Conservation (phyloP, 495 filamentous ascomycete species). For the Halenospora varia region DNA sequence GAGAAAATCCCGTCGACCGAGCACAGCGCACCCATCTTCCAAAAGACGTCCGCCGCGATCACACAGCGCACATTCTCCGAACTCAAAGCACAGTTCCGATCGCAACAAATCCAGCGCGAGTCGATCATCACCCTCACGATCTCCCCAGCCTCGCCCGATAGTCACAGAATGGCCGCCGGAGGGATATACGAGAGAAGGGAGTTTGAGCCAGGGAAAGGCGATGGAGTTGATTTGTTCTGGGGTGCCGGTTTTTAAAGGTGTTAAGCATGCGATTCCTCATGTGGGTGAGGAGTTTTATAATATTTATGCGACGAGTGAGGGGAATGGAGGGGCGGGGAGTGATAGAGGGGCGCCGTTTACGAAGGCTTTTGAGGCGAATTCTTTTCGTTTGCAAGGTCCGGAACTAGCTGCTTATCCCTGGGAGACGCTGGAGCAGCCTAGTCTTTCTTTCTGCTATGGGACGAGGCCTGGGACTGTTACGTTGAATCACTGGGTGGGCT, state of each 20-base stretch:
- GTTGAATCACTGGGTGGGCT: conserved; percentile 52
- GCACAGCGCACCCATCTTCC: background rate
- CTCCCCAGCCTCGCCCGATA: background rate
- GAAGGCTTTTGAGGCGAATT: conserved; percentile 19
- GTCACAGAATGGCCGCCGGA: conserved; percentile 23
- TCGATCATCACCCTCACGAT: background rate
- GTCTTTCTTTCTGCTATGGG: conserved; percentile 56
- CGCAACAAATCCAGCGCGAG: conserved; percentile 1
- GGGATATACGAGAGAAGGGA: conserved; percentile 1
- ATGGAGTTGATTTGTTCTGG: conserved; percentile 22
- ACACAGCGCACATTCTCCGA: background rate
- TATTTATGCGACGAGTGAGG: conserved; percentile 37
- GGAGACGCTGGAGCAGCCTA: conserved; percentile 64
- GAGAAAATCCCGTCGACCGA: background rate
- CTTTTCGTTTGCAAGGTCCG: conserved; percentile 21
- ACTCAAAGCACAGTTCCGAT: conserved; percentile 3
- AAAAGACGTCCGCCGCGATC: background rate
- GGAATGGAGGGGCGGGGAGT: conserved; percentile 8
- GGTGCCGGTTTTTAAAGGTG: conserved; percentile 20
- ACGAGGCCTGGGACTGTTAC: conserved; percentile 55
- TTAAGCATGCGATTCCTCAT: conserved; percentile 15
- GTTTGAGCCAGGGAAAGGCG: conserved; percentile 18
- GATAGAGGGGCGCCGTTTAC: conserved; percentile 7
- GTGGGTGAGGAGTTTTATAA: conserved; percentile 37
- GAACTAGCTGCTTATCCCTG: conserved; percentile 45